Evolutionary conservation across 1,284 basidiomycete species (phyloP), one percentile per base, ranked within the genome.

Genomic region (Cystobasidiaceae sp.): DNA sequence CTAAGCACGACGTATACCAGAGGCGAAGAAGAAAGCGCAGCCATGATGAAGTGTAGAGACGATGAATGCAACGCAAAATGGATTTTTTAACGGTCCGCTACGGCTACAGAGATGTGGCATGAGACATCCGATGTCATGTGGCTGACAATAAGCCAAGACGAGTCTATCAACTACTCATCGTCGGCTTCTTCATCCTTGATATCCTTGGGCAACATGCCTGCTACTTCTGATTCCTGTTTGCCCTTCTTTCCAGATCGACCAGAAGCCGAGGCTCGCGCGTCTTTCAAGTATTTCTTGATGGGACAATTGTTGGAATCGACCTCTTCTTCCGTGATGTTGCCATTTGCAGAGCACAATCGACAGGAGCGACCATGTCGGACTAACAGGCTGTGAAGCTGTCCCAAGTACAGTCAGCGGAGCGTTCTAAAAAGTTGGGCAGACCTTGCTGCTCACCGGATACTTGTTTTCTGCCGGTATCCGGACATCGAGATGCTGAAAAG

Each of bases 401-500:
- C 11, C 11, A 27, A 52, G 19, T 52, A 52, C 28, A 32, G 9
- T 8, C 37, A 23, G 23, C 13, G 13, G 44, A 23, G 13, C 21
- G 44, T 23, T 13, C 21, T 11, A n/a, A n/a, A n/a, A n/a, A n/a
- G n/a, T n/a, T n/a, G n/a, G n/a, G n/a, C n/a, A n/a, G n/a, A n/a
- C n/a, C n/a, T n/a, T n/a, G n/a, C n/a, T n/a, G n/a, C 61, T 15
- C 48, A 64, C 61, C 21, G 61, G 61, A 39, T 64, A 64, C 28
- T 64, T 64, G 34, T 64, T 55, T n/a, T 64, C 61, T 9, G 41
- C 61, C 1, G 61, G 61, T 41, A 67, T 52, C n/a, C 76, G 78
- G 49, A 82, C 76, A 72, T 89, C 86, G 33, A 89, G 76, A 75
- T 89, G 86, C 25, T 84, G 84, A 76, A 88, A 87, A 1, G 86